A percentile compares a stretch with the other conserved stretches of the same genome.
Evolutionary conservation across 805 yeast genomes (phyloP).

Genomic region (Saturnispora hagleri): DNA sequence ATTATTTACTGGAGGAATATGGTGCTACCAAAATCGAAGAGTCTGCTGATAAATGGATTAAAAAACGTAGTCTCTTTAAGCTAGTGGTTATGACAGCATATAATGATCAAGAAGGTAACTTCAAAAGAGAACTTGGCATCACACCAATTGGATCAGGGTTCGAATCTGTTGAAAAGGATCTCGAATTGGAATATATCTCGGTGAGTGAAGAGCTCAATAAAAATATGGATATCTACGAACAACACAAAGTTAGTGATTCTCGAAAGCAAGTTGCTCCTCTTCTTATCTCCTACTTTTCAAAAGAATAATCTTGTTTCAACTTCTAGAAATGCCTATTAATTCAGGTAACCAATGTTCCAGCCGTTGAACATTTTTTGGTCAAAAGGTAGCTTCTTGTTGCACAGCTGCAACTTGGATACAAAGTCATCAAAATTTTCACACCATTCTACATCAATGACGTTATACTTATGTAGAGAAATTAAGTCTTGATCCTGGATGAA

Average conservation of each 20-base stretch:
- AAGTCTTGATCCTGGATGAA: conserved; percentile 16
- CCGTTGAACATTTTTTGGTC: conserved; percentile 15
- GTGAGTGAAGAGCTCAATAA: background rate
- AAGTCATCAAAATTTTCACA: conserved; percentile 27
- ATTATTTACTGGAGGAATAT: conserved; percentile 36
- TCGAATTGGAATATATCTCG: conserved; percentile 18
- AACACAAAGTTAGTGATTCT: background rate
- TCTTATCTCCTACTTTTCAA: background rate
- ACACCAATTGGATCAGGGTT: background rate
- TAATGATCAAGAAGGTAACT: conserved; percentile 16
- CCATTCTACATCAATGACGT: conserved; percentile 28
- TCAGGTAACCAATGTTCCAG: conserved; percentile 26
- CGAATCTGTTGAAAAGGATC: conserved; percentile 9
- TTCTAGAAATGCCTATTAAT: background rate
- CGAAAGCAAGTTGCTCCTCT: conserved; percentile 6
- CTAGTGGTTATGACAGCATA: conserved; percentile 43
- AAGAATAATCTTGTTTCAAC: background rate
- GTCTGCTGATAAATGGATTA: conserved; percentile 18
- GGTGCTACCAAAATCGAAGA: conserved; percentile 14
- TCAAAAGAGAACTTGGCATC: conserved; percentile 34
- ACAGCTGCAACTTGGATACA: conserved; percentile 17
- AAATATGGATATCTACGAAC: background rate
- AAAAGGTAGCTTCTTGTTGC: conserved; percentile 30
- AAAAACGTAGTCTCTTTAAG: conserved; percentile 30
- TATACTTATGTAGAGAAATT: conserved; percentile 12